Evolutionary conservation across 345 rosid genomes (phyloP), one percentile per base, ranked within the genome.

Genomic region (Erysimum cheiranthoides): DNA sequence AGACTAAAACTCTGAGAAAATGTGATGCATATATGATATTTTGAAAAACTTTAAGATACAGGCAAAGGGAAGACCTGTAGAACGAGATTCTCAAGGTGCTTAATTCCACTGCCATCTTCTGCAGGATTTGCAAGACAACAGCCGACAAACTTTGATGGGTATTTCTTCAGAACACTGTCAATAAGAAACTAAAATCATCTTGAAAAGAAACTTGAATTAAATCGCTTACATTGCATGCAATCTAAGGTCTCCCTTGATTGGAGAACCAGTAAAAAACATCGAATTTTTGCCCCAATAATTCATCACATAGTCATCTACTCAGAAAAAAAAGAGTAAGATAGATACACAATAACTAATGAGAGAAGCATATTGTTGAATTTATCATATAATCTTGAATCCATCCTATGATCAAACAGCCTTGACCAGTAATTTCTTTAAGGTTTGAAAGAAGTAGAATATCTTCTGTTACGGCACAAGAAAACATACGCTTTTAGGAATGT

Each of bases 71-170:
- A 49, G 21, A 94, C 98, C 96, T 88, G 80, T 70, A 82, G 75
- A 80, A 91, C 83, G 66, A 94, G 98, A 70, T 82, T 82, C 83
- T 91, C 96, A 72, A 91, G 90, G 71, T 84, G 82, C 77, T 80
- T 80, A 47, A 88, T 52, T 47, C 98, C 98, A 73, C 75, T 84
- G 67, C 93, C 90, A 86, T 94, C 92, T 80, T 87, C 96, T 78
- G 94, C 87, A 61, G 98, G 97, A 84, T 91, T 87, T 59, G 98
- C 96, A 63, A 94, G 96, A 85, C 96, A 90, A 80, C 97, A 94
- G 32, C 98, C 98, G 4, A 79, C 86, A 73, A 92, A 92, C 83
- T 92, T 94, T 57, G 85, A 78, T 3, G 97, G 97, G 81, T 87
- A 80, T 76, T 83, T 92, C 82, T 85, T 86, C 74, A 94, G 53